These are phyloP conservation scores for Dioscorea cayenensis DNA, from an alignment of 116 monocot genomes.

Conservation along the genomic window DNA sequence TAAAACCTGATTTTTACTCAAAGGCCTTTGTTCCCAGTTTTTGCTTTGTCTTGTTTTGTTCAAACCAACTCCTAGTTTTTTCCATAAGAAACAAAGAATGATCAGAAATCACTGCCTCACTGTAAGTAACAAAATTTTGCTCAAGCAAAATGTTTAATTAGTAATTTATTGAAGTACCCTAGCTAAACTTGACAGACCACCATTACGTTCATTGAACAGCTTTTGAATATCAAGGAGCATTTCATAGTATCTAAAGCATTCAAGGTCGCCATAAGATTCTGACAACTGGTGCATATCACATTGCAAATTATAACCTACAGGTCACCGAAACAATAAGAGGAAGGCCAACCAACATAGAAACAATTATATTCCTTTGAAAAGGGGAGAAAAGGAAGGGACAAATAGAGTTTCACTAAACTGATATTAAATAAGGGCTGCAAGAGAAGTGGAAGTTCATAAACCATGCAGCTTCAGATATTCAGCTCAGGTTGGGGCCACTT, in stretches of 20 bases:
- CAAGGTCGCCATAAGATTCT: no score
- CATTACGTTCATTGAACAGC: slow-evolving; percentile 61
- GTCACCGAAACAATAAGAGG: slow-evolving; percentile 5
- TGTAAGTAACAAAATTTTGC: not conserved
- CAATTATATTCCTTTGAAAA: no score
- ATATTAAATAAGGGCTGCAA: no score
- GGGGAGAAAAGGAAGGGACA: not conserved
- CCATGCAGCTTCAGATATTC: no score
- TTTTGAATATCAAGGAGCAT: no score
- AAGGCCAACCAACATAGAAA: not conserved
- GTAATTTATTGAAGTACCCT: slow-evolving; percentile 33
- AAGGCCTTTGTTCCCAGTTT: slow-evolving; percentile 93
- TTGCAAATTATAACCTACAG: slow-evolving; percentile 87
- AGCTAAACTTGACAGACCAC: slow-evolving; percentile 76
- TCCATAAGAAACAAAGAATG: slow-evolving; percentile 30
- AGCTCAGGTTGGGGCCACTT: no score
- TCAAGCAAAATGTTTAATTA: no score
- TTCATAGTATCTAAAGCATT: no score
- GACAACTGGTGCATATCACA: slow-evolving; percentile 86
- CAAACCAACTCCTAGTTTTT: slow-evolving; percentile 82
- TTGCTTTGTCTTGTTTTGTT: slow-evolving; percentile 95
- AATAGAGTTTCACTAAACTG: no score
- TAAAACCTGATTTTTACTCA: slow-evolving; percentile 81
- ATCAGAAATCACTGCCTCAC: not conserved
- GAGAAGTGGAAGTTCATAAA: no score